Conservation (phyloP, 306 rosid species). For the Vigna reflexopilosa region DNA sequence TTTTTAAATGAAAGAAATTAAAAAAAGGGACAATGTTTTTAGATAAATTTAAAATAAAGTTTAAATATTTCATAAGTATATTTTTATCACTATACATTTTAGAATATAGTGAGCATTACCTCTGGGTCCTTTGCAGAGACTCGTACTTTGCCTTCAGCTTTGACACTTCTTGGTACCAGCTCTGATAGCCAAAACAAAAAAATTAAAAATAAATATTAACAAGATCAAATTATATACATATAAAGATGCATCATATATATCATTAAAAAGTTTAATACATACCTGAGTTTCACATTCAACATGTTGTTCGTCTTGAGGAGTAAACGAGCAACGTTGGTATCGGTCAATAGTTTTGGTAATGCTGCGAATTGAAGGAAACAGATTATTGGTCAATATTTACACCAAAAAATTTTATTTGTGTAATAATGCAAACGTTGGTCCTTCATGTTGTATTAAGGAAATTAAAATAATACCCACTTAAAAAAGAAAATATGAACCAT, state of each 20-base stretch:
- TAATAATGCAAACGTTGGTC: neutral
- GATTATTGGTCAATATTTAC: neutral
- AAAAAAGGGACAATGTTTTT: no score
- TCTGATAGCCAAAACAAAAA: slow-evolving; percentile 53
- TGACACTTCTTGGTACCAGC: slow-evolving; percentile 82
- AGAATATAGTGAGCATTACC: slow-evolving; percentile 50
- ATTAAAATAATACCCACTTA: no score
- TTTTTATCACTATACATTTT: neutral
- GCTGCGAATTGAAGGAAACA: slow-evolving; percentile 41
- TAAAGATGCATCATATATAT: neutral
- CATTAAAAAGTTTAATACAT: neutral
- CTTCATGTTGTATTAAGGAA: neutral
- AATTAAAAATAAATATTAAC: neutral
- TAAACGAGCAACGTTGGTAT: slow-evolving; percentile 71
- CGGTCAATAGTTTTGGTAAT: slow-evolving; percentile 71
- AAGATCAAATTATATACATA: neutral
- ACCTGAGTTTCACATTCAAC: slow-evolving; percentile 77
- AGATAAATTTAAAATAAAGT: no score
- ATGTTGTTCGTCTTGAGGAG: slow-evolving; percentile 60
- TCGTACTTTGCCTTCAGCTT: slow-evolving; percentile 77
- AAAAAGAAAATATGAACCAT: no score
- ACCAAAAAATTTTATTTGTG: neutral
- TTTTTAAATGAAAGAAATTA: no score
- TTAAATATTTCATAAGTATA: no score
- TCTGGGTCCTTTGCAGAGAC: slow-evolving; percentile 83